Base-by-base conservation (phyloP, 768 basidiomycete species). In the Suillus bovinus region DNA sequence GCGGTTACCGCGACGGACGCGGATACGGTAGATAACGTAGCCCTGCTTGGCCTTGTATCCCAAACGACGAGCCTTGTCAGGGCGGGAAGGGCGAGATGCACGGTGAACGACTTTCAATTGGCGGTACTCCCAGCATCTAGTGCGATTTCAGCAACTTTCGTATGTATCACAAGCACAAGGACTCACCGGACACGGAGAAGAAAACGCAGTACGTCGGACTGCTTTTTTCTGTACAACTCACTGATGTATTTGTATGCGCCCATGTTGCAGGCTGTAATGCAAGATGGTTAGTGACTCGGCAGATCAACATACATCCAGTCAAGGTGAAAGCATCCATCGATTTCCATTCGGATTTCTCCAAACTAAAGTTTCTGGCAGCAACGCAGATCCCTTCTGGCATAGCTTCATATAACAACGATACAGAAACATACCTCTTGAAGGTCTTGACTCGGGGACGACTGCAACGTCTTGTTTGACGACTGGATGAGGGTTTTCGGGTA, bases 21-120 rank as follows among this genome's bases (percentile, higher is more conserved):
- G 93, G 71, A 99, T 82, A 72, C 97, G 93, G 83, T 99, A 99
- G 81, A 99, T 79, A 67, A 99, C 90, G 76, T 94, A 99, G 71
- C 97, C 97, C 80, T 99, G 97, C 86, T 99, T 99, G 77, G 97
- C 95, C 84, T 98, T 99, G 89, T 99, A 99, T 55, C 97, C 97
- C 65, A 99, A 83, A 68, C 96, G 90, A 76, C 97, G 92, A 66
- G 97, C 97, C 84, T 98, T 99, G 84, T 99, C 97, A 60, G 97
- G 97, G 74, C 97, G 92, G 53, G 96, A 98, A 53, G 97, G 96
- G 65, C 96, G 93, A 67, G 96, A 95, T 52, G 96, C 96, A 70
- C 97, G 92, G 83, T 99, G 96, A 75, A 98, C 93, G 69, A 99
- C 94, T 71, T 97, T 94, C 72, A 99, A 81, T 78, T 99, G 97